Evolutionary conservation across 768 basidiomycete species (phyloP).

Genomic region (Tubosaeta sp.): DNA sequence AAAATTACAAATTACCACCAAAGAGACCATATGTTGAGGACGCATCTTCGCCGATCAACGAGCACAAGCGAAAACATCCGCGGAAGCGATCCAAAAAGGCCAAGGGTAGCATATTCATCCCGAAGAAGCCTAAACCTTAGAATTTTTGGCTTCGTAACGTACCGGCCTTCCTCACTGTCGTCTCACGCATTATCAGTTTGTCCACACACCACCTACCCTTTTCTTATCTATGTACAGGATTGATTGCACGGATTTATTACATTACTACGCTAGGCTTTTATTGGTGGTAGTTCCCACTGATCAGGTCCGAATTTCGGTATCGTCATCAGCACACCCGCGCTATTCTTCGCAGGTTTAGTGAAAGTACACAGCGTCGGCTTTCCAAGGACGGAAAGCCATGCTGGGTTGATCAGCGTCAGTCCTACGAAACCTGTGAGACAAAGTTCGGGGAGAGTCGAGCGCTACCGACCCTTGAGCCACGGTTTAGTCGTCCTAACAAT

Average conservation of each 20-base stretch:
- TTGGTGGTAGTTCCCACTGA: slow-evolving; percentile 82
- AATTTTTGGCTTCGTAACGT: background rate
- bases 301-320: slow-evolving; percentile 83
- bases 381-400: slow-evolving; percentile 82
- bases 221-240: slow-evolving; percentile 4
- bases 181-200: too few relatives aligned
- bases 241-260: slow-evolving; percentile 1
- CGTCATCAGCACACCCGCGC: slow-evolving; percentile 61
- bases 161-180: background rate
- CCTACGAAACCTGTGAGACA: slow-evolving; percentile 38
- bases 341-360: slow-evolving; percentile 78
- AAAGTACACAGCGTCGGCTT: slow-evolving; percentile 80
- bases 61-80: slow-evolving; percentile 26
- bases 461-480: slow-evolving; percentile 71
- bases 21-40: slow-evolving; percentile 22
- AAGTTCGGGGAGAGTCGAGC: background rate
- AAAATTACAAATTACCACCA: slow-evolving; percentile 1
- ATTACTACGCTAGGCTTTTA: slow-evolving; percentile 25
- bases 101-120: slow-evolving; percentile 53
- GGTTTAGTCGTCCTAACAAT: slow-evolving; percentile 68
- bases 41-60: slow-evolving; percentile 12
- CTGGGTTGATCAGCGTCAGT: slow-evolving; percentile 78
- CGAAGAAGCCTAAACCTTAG: slow-evolving; percentile 45
- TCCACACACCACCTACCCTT: background rate
- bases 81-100: slow-evolving; percentile 32